Base-by-base conservation (phyloP, 352 stramenopile genomes). In the Phytopythium boreale region DNA sequence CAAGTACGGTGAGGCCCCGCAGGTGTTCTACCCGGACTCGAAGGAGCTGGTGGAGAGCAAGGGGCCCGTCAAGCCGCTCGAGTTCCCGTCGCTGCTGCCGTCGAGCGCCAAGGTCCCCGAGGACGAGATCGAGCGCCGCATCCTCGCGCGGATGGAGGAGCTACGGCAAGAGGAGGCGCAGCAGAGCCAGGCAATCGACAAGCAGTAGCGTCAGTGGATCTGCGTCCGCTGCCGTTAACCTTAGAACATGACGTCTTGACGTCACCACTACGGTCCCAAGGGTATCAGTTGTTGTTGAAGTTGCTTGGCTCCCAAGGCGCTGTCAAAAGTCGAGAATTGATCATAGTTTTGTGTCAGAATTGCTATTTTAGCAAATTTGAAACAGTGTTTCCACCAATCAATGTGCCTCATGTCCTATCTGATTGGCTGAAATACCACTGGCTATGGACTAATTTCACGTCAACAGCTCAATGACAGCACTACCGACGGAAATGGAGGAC, bases 61-160 rank as follows among this genome's bases (percentile, higher is more conserved):
- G 60, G 73, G 79, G 12, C 79, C 82, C 27, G 76, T 75, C 24
- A 71, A 72, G 15, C 70, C 76, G 47, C 68, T 92, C 24, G 79
- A 76, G 22, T 87, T 95, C 59, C 87, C 84, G 24, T 91, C 82
- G 26, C 70, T 95, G 46, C 66, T 95, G 57, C 87, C 87, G 1
- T 71, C 76, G 36, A 88, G 79, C 50, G 64, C 84, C 47, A 91
- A 93, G 59, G 76, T 89, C 53, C 74, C 76, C 1, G 83, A 93
- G 0, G 83, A 93, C 14, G 87, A 95, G 65, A 77, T 95, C 37
- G 85, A 95, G 68, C 77, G 75, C 17, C 87, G 87, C 57, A 82
- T 95, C 36, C 64, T 90, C 49, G 75, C 70, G n/a, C 85, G 87
- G 37, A 74, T 95, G 61, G 71, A 87, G 11, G 83, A 94, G 57